These are phyloP conservation scores for Trypanosoma caninum DNA, from an alignment of 208 protist genomes.

Conservation along the genomic window DNA sequence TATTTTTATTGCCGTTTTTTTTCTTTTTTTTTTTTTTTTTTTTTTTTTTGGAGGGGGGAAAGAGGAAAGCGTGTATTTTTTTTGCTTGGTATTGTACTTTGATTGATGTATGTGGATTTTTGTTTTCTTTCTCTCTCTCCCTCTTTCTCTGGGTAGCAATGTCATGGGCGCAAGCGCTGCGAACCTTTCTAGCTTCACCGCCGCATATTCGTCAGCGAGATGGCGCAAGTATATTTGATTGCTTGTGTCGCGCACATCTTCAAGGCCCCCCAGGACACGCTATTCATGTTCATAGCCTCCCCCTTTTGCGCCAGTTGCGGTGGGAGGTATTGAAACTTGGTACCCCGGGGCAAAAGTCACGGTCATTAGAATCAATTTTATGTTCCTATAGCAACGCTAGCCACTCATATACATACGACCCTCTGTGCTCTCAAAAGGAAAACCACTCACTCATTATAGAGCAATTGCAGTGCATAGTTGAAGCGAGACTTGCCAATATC, in stretches of 20 bases:
- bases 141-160: too few relatives aligned
- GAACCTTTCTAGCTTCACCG: conserved; percentile 4
- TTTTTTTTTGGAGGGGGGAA: too few relatives aligned
- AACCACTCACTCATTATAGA: conserved; percentile 42
- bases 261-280: conserved; percentile 19
- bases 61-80: not conserved
- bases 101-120: not conserved
- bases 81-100: not conserved
- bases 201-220: not conserved
- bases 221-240: conserved; percentile 13
- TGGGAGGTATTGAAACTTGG: conserved; percentile 47
- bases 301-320: conserved; percentile 44
- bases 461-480: conserved; percentile 66
- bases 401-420: conserved; percentile 15
- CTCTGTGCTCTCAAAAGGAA: conserved; percentile 7
- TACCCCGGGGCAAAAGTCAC: conserved; percentile 26
- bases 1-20: too few relatives aligned
- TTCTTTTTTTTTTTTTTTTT: not conserved
- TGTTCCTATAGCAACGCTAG: conserved; percentile 30
- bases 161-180: conserved; percentile 12
- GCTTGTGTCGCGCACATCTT: conserved; percentile 35
- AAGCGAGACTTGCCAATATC: conserved; percentile 47
- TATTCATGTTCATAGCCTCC: conserved; percentile 23
- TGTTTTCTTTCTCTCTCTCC: not conserved
- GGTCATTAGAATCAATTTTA: conserved; percentile 44